A percentile compares a stretch with the other conserved stretches of the same genome.
These are phyloP conservation scores for Marchantia polymorpha DNA, from an alignment of 225 moss, liverwort and hornwort species.

Conservation along the genomic window DNA sequence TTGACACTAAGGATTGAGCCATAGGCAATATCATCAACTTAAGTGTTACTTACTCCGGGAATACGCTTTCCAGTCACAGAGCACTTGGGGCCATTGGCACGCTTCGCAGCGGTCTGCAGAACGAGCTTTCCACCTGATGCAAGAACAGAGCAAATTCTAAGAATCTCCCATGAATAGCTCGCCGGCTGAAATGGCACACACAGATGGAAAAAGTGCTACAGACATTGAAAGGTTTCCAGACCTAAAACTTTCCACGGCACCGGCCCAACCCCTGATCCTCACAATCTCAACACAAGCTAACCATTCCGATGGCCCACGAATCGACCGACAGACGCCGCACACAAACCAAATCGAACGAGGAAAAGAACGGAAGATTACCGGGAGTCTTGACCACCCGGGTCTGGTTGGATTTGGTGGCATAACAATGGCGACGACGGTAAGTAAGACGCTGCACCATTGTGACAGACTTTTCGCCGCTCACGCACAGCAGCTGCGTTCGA, in stretches of 20 bases:
- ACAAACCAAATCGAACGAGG: not conserved
- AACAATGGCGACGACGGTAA: slow-evolving; percentile 51
- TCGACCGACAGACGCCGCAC: not conserved
- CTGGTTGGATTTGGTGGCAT: slow-evolving; percentile 53
- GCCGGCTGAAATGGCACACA: not conserved
- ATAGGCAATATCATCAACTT: not conserved
- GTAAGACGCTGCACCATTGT: slow-evolving; percentile 53
- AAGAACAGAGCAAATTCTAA: not conserved
- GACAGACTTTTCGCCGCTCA: slow-evolving; percentile 20
- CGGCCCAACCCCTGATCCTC: not conserved
- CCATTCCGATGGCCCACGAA: not conserved
- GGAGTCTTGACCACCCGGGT: slow-evolving; percentile 51
- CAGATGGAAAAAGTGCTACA: not conserved
- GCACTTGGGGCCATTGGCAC: slow-evolving; percentile 74
- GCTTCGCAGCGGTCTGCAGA: slow-evolving; percentile 72
- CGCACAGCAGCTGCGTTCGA: not conserved
- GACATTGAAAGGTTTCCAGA: not conserved
- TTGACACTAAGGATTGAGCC: no score
- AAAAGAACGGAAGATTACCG: slow-evolving; percentile 18
- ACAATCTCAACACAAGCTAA: not conserved
- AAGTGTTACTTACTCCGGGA: slow-evolving; percentile 47
- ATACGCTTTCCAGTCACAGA: slow-evolving; percentile 68
- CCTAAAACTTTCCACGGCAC: no score
- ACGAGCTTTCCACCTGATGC: slow-evolving; percentile 64
- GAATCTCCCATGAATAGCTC: not conserved